phyloP scores from a whole-genome alignment of 495 filamentous ascomycete species.

The Tuber indicum region DNA sequence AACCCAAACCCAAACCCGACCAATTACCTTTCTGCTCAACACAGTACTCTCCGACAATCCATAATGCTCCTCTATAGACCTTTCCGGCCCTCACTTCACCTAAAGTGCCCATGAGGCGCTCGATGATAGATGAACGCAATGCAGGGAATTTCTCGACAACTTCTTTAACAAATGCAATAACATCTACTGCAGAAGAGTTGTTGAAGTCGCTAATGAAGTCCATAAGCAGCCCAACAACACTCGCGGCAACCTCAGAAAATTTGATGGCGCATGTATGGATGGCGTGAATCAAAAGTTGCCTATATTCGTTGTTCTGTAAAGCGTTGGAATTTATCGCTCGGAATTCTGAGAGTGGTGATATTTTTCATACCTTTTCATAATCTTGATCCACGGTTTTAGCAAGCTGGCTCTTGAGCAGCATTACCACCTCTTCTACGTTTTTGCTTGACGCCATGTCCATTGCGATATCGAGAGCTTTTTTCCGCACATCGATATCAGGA shows the following conservation, averaged over 20 bases:
- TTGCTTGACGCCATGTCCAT: slow-evolving; percentile 98
- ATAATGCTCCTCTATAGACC: slow-evolving; percentile 91
- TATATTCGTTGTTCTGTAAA: slow-evolving; percentile 80
- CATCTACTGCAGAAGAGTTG: slow-evolving; percentile 91
- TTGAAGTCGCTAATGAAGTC: slow-evolving; percentile 99
- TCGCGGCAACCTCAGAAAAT: slow-evolving; percentile 95
- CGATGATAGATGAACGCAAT: slow-evolving; percentile 75
- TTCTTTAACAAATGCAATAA: slow-evolving; percentile 97
- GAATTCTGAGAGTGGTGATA: background rate
- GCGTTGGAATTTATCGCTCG: slow-evolving; percentile 33
- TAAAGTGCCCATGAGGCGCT: slow-evolving; percentile 81
- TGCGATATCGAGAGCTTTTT: slow-evolving; percentile 83
- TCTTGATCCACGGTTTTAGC: slow-evolving; percentile 96
- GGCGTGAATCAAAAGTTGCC: slow-evolving; percentile 88
- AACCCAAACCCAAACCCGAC: background rate
- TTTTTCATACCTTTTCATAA: slow-evolving; percentile 72
- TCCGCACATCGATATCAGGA: slow-evolving; percentile 91
- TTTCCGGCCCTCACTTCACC: slow-evolving; percentile 94
- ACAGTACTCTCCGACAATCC: slow-evolving; percentile 98
- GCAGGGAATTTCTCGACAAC: slow-evolving; percentile 97
- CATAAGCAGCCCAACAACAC: slow-evolving; percentile 96
- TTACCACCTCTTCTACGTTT: slow-evolving; percentile 95
- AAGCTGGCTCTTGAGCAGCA: slow-evolving; percentile 94
- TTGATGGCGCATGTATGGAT: slow-evolving; percentile 98
- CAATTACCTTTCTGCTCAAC: slow-evolving; percentile 59